Conservation (phyloP, 2,329 filamentous ascomycete genomes). For the Xylariaceae sp. region DNA sequence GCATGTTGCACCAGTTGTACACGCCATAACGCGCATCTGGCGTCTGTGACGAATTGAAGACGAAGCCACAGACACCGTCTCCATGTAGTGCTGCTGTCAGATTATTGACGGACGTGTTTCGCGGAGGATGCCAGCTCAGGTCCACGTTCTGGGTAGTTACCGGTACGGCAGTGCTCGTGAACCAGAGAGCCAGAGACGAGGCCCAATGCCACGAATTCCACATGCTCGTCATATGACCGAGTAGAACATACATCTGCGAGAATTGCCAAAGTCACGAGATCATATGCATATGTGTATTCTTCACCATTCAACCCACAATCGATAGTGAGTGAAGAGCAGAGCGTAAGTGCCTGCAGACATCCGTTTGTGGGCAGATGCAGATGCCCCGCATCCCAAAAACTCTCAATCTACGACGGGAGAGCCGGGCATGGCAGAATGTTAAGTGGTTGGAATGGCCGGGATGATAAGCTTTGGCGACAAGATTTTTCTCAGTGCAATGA, state of each 20-base stretch:
- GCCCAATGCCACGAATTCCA: background rate
- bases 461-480: too few relatives aligned
- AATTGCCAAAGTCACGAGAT: background rate
- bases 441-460: too few relatives aligned
- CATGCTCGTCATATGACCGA: background rate
- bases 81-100: constrained; percentile 50
- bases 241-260: background rate
- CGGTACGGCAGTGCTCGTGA: background rate
- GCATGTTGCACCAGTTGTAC: constrained; percentile 88
- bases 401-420: too few relatives aligned
- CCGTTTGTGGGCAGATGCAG: too few relatives aligned
- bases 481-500: too few relatives aligned
- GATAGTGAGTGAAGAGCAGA: background rate
- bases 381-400: too few relatives aligned
- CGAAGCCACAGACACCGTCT: constrained; percentile 66
- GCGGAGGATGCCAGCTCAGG: constrained; percentile 55
- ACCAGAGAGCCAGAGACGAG: background rate
- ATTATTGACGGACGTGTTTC: constrained; percentile 54
- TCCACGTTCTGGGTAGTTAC: constrained; percentile 25
- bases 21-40: constrained; percentile 53
- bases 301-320: background rate
- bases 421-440: too few relatives aligned
- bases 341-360: background rate
- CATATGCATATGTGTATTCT: background rate
- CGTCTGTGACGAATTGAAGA: constrained; percentile 63